These are phyloP conservation scores for Straminergon stramineum DNA, from an alignment of 225 moss, liverwort and hornwort genomes.

Conservation along the genomic window DNA sequence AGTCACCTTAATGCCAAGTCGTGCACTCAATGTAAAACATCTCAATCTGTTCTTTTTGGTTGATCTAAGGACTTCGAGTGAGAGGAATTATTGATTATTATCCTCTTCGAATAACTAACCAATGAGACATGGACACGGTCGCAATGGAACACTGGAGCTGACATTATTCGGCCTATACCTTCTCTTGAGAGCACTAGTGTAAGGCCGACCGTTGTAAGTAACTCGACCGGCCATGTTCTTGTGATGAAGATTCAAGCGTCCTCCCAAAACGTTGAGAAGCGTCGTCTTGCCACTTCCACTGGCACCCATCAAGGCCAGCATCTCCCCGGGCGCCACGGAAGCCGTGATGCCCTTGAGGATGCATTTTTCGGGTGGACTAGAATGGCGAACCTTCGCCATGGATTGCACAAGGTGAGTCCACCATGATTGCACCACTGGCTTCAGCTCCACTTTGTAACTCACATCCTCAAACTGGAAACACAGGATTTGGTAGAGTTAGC, in stretches of 20 bases:
- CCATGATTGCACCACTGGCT: constrained; percentile 5
- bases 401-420: constrained; percentile 7
- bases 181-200: constrained; percentile 64
- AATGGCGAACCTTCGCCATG: not conserved
- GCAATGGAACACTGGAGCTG: not conserved
- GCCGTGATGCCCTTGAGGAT: constrained; percentile 73
- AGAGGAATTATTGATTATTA: not conserved
- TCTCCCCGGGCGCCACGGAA: constrained; percentile 73
- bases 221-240: constrained; percentile 47
- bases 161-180: constrained; percentile 17
- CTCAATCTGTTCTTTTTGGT: not conserved
- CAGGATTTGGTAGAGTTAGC: not conserved
- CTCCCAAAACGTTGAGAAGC: constrained; percentile 73
- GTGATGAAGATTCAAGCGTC: constrained; percentile 30
- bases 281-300: constrained; percentile 94
- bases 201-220: constrained; percentile 63
- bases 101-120: not conserved
- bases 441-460: constrained; percentile 42
- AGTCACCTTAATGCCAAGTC: not conserved
- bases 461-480: constrained; percentile 38
- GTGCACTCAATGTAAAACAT: not conserved
- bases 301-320: constrained; percentile 85
- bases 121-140: not conserved
- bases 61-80: not conserved
- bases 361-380: constrained; percentile 23